Evolutionary conservation across 208 protist genomes (phyloP).

Genomic region (Trypanosomatidae sp.): DNA sequence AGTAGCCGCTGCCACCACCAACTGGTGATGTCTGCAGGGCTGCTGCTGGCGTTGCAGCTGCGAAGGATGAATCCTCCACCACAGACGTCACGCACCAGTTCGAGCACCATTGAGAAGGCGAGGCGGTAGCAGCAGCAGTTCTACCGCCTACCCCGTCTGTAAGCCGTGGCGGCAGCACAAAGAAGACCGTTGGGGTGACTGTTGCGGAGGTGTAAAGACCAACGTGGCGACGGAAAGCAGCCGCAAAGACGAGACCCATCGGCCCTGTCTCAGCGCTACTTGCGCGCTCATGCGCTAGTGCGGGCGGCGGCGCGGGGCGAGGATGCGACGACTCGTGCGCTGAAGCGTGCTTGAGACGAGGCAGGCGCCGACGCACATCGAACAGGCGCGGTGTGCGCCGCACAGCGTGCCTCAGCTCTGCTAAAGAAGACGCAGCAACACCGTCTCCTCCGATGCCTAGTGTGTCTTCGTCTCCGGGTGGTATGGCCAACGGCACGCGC

Average conservation of each 20-base stretch:
- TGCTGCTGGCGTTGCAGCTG: neutral
- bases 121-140: neutral
- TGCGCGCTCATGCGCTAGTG: neutral
- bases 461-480: slow-evolving; percentile 5
- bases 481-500: slow-evolving; percentile 25
- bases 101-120: neutral
- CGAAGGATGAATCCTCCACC: slow-evolving; percentile 11
- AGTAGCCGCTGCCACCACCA: slow-evolving; percentile 1
- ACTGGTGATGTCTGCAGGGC: neutral
- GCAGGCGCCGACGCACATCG: slow-evolving; percentile 13
- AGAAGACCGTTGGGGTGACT: slow-evolving; percentile 16
- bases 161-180: slow-evolving; percentile 9
- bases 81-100: slow-evolving; percentile 18
- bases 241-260: slow-evolving; percentile 16
- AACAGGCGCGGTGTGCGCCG: slow-evolving; percentile 12
- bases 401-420: neutral
- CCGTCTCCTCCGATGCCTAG: neutral
- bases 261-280: neutral
- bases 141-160: neutral
- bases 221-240: slow-evolving; percentile 15
- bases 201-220: slow-evolving; percentile 20
- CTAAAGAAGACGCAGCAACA: neutral
- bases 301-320: neutral
- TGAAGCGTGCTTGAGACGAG: neutral
- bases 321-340: neutral